Conservation (phyloP, 148 eudicot genomes). For the Silene conica region DNA sequence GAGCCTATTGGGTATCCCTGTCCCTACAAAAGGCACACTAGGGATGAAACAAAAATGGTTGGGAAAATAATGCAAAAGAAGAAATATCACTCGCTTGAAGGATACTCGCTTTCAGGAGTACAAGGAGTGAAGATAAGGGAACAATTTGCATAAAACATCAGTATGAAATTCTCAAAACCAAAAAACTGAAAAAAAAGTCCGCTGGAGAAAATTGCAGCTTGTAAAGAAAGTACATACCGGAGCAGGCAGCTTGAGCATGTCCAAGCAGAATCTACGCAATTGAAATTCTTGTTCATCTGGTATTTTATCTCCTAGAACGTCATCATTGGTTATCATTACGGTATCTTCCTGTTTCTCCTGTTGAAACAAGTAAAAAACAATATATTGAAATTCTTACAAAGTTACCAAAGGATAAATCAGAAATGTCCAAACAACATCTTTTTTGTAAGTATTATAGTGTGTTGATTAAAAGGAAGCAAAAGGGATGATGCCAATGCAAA, state of each 20-base stretch:
- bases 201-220: background rate
- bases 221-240: constrained; percentile 33
- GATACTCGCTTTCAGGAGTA: background rate
- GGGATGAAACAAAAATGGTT: background rate
- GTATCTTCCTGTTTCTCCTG: constrained; percentile 65
- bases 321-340: constrained; percentile 72
- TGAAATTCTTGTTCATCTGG: constrained; percentile 68
- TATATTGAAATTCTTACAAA: background rate
- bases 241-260: constrained; percentile 45
- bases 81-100: background rate
- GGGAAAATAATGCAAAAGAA: background rate
- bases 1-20: background rate
- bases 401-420: background rate
- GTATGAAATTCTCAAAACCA: background rate
- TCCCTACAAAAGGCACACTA: background rate
- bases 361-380: constrained; percentile 20
- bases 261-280: constrained; percentile 66
- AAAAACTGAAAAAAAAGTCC: background rate
- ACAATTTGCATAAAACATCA: background rate
- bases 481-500: background rate
- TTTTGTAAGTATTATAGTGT: background rate
- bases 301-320: constrained; percentile 81
- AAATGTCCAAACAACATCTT: background rate
- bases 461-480: background rate
- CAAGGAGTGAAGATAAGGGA: background rate